Conservation (phyloP, 495 filamentous ascomycete species). For the Acidomyces sp. region DNA sequence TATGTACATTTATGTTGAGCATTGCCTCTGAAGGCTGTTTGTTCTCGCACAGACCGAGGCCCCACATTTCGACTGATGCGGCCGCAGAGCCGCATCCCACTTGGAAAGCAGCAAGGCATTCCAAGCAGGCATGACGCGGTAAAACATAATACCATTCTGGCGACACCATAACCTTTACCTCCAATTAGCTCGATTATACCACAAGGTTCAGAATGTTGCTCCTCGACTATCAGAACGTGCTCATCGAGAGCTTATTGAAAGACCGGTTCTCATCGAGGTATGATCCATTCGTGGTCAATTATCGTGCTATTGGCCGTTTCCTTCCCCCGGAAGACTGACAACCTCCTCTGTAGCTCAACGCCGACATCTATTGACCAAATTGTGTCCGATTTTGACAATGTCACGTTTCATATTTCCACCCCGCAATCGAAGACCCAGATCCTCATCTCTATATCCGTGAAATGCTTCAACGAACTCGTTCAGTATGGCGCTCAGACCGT, state of each 20-base stretch:
- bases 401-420: conserved; percentile 94
- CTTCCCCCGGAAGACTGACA: not conserved
- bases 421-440: conserved; percentile 87
- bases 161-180: too few relatives aligned
- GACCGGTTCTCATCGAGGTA: conserved; percentile 61
- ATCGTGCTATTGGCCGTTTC: not conserved
- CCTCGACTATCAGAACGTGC: conserved; percentile 96
- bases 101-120: too few relatives aligned
- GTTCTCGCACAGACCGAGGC: too few relatives aligned
- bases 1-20: too few relatives aligned
- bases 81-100: too few relatives aligned
- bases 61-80: too few relatives aligned
- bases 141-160: too few relatives aligned
- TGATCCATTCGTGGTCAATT: not conserved
- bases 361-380: conserved; percentile 89
- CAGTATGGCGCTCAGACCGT: conserved; percentile 85
- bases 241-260: conserved; percentile 88
- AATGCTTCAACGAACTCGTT: conserved; percentile 85
- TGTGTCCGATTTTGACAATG: conserved; percentile 95
- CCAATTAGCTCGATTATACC: too few relatives aligned
- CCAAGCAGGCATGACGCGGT: too few relatives aligned
- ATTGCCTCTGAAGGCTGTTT: too few relatives aligned
- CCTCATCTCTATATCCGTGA: conserved; percentile 79
- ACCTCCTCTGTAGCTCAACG: conserved; percentile 46
- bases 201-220: conserved; percentile 94